Percentiles rank a stretch among this genome's conserved stretches.
These are phyloP conservation scores for Flaveria floridana DNA, from an alignment of 140 eudicot genomes.

Conservation along the genomic window DNA sequence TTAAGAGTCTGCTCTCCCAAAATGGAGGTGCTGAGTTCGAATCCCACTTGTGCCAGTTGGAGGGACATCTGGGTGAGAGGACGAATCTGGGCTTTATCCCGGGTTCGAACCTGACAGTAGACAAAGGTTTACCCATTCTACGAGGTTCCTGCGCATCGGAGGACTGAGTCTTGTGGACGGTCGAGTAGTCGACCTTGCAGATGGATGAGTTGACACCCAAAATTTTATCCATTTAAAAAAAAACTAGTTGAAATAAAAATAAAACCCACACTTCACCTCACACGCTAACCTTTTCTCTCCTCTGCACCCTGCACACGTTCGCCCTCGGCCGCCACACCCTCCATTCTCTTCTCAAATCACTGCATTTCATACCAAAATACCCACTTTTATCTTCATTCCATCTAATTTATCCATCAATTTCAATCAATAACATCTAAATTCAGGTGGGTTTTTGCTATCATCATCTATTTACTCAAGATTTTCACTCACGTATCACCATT, in stretches of 20 bases:
- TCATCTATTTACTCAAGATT: neutral
- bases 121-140: too few relatives aligned
- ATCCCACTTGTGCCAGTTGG: too few relatives aligned
- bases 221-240: too few relatives aligned
- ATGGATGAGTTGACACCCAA: too few relatives aligned
- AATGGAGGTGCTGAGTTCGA: too few relatives aligned
- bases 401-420: conserved; percentile 21
- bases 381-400: conserved; percentile 15
- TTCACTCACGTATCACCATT: neutral
- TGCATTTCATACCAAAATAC: neutral
- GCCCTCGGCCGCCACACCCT: conserved; percentile 33
- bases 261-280: neutral
- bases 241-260: neutral
- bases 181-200: too few relatives aligned
- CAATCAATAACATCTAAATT: conserved; percentile 27
- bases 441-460: conserved; percentile 16
- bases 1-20: too few relatives aligned
- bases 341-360: conserved; percentile 20
- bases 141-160: too few relatives aligned
- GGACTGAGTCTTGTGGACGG: too few relatives aligned
- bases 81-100: too few relatives aligned
- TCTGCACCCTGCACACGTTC: neutral
- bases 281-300: conserved; percentile 19
- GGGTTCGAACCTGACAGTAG: too few relatives aligned
- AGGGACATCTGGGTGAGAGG: too few relatives aligned